Evolutionary conservation across 129 eudicot genomes (phyloP).

Genomic region (Logfia minima): DNA sequence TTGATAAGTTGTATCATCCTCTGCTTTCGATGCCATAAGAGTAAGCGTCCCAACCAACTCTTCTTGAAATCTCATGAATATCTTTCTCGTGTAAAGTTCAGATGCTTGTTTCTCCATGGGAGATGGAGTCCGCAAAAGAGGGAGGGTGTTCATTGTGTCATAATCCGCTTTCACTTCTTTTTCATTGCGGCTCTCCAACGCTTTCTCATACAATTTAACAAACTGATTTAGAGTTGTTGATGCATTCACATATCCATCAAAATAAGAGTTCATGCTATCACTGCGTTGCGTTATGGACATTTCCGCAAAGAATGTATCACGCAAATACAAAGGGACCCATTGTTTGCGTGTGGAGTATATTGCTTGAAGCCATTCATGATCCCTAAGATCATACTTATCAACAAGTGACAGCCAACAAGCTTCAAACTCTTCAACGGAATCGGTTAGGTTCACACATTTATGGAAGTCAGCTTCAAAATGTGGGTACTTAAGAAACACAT

Average conservation of each 20-base stretch:
- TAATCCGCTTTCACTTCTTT: conserved; percentile 70
- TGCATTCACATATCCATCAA: conserved; percentile 61
- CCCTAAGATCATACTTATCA: conserved; percentile 53
- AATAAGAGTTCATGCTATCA: conserved; percentile 55
- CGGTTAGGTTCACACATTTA: conserved; percentile 56
- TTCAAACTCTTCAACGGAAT: conserved; percentile 60
- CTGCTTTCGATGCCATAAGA: conserved; percentile 56
- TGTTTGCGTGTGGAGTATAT: conserved; percentile 51
- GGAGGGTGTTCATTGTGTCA: conserved; percentile 54
- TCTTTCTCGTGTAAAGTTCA: conserved; percentile 53
- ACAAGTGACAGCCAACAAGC: conserved; percentile 57
- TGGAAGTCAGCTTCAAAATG: conserved; percentile 61
- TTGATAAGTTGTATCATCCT: conserved; percentile 54
- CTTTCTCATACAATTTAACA: conserved; percentile 62
- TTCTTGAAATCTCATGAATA: conserved; percentile 63
- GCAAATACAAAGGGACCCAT: conserved; percentile 69
- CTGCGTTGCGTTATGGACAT: conserved; percentile 51
- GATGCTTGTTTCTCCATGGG: conserved; percentile 82
- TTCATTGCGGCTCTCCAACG: conserved; percentile 61
- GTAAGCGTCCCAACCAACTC: conserved; percentile 64
- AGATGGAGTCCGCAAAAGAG: conserved; percentile 63
- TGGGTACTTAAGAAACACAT: conserved; percentile 54
- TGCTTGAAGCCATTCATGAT: conserved; percentile 61
- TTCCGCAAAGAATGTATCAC: conserved; percentile 65
- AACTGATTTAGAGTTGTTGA: conserved; percentile 52